A percentile compares a stretch with the other conserved stretches of the same genome.
Evolutionary conservation across 2,329 filamentous ascomycete species (phyloP).

Genomic region (Hymenoscyphus albidus): DNA sequence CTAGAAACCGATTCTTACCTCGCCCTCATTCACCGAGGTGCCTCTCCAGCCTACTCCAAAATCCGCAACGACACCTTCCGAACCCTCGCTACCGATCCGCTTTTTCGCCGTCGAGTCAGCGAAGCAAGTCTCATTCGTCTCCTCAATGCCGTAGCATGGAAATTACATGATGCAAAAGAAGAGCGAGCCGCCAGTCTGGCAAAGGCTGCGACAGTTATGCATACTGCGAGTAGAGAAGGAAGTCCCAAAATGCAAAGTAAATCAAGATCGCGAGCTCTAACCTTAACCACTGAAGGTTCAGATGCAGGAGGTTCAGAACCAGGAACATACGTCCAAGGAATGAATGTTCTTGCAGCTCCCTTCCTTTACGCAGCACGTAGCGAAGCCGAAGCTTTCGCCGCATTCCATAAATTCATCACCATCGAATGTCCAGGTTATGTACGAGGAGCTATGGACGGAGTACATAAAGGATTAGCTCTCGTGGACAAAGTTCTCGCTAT

Average conservation of each 20-base stretch:
- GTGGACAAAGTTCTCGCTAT: slow-evolving; percentile 91
- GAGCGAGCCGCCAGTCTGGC: slow-evolving; percentile 20
- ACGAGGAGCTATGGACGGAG: slow-evolving; percentile 92
- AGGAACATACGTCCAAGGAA: slow-evolving; percentile 93
- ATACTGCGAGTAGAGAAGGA: slow-evolving; percentile 27
- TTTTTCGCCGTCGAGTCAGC: slow-evolving; percentile 91
- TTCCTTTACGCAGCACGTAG: slow-evolving; percentile 93
- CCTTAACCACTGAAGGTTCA: slow-evolving; percentile 61
- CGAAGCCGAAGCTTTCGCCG: slow-evolving; percentile 89
- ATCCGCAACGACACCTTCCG: slow-evolving; percentile 98
- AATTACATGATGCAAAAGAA: slow-evolving; percentile 73
- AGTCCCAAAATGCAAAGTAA: slow-evolving; percentile 36
- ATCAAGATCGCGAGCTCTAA: slow-evolving; percentile 50
- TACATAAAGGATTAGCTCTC: slow-evolving; percentile 84
- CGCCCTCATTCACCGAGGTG: slow-evolving; percentile 82
- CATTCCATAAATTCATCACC: slow-evolving; percentile 84
- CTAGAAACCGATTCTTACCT: slow-evolving; percentile 86
- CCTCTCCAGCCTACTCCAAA: slow-evolving; percentile 92
- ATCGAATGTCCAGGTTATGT: slow-evolving; percentile 91
- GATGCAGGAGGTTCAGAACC: slow-evolving; percentile 60
- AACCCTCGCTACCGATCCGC: slow-evolving; percentile 91
- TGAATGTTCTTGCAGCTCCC: slow-evolving; percentile 96
- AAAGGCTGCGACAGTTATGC: slow-evolving; percentile 20
- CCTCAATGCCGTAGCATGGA: slow-evolving; percentile 94
- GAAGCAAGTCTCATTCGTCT: slow-evolving; percentile 93